Evolutionary conservation across 2,329 filamentous ascomycete species (phyloP).

Genomic region (Fusarium phyllophilum): DNA sequence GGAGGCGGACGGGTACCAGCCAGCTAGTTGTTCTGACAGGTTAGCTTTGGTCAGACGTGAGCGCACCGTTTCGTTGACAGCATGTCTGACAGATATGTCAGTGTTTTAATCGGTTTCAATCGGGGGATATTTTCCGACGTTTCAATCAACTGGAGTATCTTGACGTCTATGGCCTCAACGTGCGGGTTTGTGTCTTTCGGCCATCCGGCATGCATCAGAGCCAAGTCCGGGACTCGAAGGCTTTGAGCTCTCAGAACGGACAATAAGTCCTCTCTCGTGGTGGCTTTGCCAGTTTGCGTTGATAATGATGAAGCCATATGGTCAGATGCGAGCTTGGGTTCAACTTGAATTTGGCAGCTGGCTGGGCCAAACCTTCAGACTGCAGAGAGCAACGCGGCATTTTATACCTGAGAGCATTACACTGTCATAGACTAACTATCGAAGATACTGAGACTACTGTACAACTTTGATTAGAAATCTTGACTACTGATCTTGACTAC

Average conservation of each 20-base stretch:
- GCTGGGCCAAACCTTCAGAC: too few relatives aligned
- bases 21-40: neutral
- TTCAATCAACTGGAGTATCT: neutral
- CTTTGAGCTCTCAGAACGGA: neutral
- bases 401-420: too few relatives aligned
- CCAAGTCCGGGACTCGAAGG: neutral
- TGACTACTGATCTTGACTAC: neutral
- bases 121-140: fast-evolving
- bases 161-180: neutral
- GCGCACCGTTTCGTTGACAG: neutral
- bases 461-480: neutral
- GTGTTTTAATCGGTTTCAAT: fast-evolving
- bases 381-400: neutral
- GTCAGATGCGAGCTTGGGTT: fast-evolving
- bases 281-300: neutral
- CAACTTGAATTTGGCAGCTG: neutral
- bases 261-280: neutral
- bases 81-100: neutral
- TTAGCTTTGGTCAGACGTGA: neutral
- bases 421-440: too few relatives aligned
- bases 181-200: neutral
- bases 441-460: fast-evolving
- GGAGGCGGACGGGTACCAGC: neutral
- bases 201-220: neutral
- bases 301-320: neutral